These are phyloP conservation scores for Aureobasidium mangrovei DNA, from an alignment of 2,329 filamentous ascomycete species.

Conservation along the genomic window DNA sequence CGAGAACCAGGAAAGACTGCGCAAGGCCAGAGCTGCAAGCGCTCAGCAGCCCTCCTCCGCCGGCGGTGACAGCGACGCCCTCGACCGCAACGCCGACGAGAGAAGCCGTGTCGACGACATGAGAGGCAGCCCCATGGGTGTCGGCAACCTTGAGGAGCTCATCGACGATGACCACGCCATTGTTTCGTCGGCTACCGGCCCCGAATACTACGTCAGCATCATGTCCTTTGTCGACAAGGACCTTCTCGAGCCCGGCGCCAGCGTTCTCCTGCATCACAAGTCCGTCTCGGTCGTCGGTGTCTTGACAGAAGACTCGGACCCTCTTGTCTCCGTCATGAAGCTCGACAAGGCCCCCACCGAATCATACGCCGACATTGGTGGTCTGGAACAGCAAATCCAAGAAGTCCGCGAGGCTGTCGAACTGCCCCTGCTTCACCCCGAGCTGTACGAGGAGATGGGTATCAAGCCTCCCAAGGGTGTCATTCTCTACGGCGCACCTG, in stretches of 20 bases:
- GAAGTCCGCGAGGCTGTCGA: conserved; percentile 97
- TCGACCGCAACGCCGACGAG: conserved; percentile 89
- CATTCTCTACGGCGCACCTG: conserved; percentile 93
- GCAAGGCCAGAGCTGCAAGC: conserved; percentile 73
- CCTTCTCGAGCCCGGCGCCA: conserved; percentile 88
- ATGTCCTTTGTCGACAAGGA: conserved; percentile 99
- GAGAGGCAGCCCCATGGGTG: conserved; percentile 96
- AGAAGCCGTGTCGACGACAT: conserved; percentile 93
- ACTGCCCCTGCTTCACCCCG: conserved; percentile 85
- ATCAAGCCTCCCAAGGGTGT: conserved; percentile 99
- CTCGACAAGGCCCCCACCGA: conserved; percentile 97
- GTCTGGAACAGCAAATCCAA: conserved; percentile 89
- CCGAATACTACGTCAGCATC: conserved; percentile 98
- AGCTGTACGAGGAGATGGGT: conserved; percentile 99
- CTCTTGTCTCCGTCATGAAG: conserved; percentile 97
- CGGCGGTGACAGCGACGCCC: conserved; percentile 61
- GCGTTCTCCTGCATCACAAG: conserved; percentile 93
- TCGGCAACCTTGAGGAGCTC: conserved; percentile 94
- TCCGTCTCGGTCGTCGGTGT: conserved; percentile 97
- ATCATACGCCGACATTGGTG: conserved; percentile 97
- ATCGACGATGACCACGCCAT: conserved; percentile 99
- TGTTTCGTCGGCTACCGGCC: conserved; percentile 91
- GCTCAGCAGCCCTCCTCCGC: conserved; percentile 52
- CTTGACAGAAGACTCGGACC: conserved; percentile 90
- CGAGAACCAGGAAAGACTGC: conserved; percentile 92